Conservation (phyloP, 495 filamentous ascomycete species). For the Penicillium flavigenum region DNA sequence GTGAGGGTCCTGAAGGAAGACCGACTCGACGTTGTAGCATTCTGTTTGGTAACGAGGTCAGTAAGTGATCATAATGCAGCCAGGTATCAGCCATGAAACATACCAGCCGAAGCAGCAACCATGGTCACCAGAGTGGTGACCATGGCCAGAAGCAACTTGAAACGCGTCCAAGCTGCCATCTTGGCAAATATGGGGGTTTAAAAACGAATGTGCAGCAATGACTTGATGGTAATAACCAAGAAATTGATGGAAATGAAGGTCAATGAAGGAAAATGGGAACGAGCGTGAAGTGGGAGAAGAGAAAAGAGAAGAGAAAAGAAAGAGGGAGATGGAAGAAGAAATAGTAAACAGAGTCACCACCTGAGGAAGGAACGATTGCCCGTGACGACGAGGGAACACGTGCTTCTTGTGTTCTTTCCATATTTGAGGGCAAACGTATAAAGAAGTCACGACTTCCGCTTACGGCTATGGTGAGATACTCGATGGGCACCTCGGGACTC, state of each 20-base stretch:
- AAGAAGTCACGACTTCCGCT: slow-evolving; percentile 3
- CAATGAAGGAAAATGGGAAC: neutral
- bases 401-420: neutral
- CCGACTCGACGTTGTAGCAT: neutral
- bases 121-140: slow-evolving; percentile 3
- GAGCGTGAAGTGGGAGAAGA: slow-evolving; percentile 1
- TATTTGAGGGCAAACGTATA: neutral
- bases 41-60: slow-evolving; percentile 1
- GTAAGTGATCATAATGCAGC: neutral
- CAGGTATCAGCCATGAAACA: neutral
- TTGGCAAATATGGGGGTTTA: neutral
- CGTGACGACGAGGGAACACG: neutral
- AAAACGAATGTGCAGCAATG: slow-evolving; percentile 7
- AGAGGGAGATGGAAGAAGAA: neutral
- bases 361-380: slow-evolving; percentile 4
- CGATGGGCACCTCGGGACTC: neutral
- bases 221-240: slow-evolving; percentile 1
- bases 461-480: neutral
- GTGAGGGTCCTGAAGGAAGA: slow-evolving; percentile 13
- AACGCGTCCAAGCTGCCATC: slow-evolving; percentile 1
- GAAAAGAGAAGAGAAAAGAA: neutral
- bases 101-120: slow-evolving; percentile 1
- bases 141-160: slow-evolving; percentile 9
- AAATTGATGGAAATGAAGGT: slow-evolving; percentile 5
- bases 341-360: slow-evolving; percentile 5